phyloP scores from a whole-genome alignment of 352 stramenopile genomes.

The Phytophthora litchii region DNA sequence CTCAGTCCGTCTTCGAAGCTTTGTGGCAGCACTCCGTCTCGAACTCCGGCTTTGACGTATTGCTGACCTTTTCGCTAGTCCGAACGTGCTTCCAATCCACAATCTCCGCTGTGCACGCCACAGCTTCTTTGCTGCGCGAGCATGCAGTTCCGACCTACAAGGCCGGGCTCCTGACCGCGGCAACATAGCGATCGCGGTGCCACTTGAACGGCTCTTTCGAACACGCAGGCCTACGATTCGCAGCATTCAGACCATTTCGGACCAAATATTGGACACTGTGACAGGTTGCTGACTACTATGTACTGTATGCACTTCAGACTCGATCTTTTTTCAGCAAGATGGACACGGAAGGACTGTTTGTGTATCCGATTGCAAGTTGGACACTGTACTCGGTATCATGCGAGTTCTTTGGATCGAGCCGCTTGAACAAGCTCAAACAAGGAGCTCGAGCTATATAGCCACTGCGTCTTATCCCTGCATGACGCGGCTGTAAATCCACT shows the following conservation, averaged over 20 bases:
- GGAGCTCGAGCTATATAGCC: neutral
- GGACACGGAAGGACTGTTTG: too few species aligned
- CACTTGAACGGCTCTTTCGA: conserved; percentile 7
- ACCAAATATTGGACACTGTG: neutral
- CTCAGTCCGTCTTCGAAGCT: too few species aligned
- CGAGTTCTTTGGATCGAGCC: too few species aligned
- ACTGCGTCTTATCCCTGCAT: neutral
- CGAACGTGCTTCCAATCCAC: neutral
- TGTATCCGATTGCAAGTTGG: too few species aligned
- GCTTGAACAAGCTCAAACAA: too few species aligned
- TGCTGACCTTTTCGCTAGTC: conserved; percentile 3
- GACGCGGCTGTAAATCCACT: too few species aligned
- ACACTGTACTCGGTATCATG: too few species aligned
- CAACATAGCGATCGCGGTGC: neutral
- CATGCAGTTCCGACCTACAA: conserved; percentile 13
- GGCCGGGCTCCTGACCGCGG: neutral
- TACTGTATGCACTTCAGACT: conserved; percentile 1
- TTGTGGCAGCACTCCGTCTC: neutral
- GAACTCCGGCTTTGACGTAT: neutral
- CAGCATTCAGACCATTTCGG: neutral
- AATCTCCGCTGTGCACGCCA: neutral
- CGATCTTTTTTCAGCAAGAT: too few species aligned
- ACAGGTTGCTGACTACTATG: neutral
- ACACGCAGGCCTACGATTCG: neutral
- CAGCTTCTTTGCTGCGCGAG: conserved; percentile 5